Evolutionary conservation across 805 yeast species (phyloP).

Genomic region (Vanderwaltozyma tropicalis): DNA sequence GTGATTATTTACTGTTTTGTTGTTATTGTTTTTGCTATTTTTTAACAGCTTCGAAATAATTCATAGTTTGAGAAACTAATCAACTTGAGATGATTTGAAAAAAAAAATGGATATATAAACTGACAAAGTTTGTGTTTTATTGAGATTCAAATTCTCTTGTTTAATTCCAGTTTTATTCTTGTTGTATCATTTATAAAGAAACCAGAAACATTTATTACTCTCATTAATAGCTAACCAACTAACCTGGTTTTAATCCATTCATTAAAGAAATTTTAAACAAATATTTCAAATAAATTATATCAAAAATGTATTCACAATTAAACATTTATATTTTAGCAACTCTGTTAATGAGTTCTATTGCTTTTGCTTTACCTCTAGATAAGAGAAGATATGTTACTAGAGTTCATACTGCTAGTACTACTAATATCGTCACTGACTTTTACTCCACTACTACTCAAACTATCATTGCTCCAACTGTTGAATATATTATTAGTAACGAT

Average conservation of each 20-base stretch:
- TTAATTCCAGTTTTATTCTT: too few relatives aligned
- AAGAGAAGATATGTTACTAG: conserved; percentile 40
- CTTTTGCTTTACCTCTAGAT: conserved; percentile 22
- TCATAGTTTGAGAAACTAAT: too few relatives aligned
- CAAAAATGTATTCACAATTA: conserved; percentile 1
- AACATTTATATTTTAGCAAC: background rate
- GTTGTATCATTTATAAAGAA: background rate
- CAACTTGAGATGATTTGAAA: too few relatives aligned
- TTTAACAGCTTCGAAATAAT: too few relatives aligned
- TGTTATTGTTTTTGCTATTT: too few relatives aligned
- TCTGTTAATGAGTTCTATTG: conserved; percentile 3
- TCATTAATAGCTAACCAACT: background rate
- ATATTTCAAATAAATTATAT: background rate
- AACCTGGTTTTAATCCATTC: background rate
- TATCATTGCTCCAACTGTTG: conserved; percentile 34
- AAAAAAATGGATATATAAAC: too few relatives aligned
- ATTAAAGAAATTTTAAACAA: background rate
- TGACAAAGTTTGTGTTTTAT: too few relatives aligned
- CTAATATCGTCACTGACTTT: conserved; percentile 33
- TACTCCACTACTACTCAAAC: conserved; percentile 33
- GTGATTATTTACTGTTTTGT: too few relatives aligned
- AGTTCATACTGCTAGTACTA: conserved; percentile 45
- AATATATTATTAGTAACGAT: conserved; percentile 30
- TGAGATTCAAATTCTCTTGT: too few relatives aligned
- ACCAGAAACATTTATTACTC: background rate